Evolutionary conservation across 2,329 filamentous ascomycete genomes (phyloP), one percentile per base, ranked within the genome.

Genomic region (Sporothrix sp.): DNA sequence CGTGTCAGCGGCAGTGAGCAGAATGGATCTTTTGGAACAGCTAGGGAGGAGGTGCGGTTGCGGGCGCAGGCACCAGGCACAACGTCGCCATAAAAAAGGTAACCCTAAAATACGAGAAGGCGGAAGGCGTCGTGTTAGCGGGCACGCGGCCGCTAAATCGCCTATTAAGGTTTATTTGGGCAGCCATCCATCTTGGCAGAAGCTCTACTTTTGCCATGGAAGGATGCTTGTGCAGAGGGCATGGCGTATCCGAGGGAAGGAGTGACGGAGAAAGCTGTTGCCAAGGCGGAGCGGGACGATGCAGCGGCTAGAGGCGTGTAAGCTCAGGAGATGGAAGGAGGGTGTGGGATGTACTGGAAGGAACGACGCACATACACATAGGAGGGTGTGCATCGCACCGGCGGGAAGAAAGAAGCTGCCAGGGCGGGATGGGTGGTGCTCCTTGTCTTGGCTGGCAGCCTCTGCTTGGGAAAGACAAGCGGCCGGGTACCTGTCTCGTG

Each of bases 31-130:
- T 18, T n/a, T 35, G 38, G 38, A 44, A 43, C 48, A 39, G 48
- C 39, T 44, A 38, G n/a, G n/a, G n/a, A 50, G 32, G 28, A 49
- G 37, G 48, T 45, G n/a, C 32, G 8, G 39, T 27, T 27, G 48
- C 40, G 44, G 38, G 37, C 3, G 44, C 38, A 48, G 50, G 48
- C 44, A 37, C 32, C 48, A 50, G 38, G 39, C 30, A 44, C 48
- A 30, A 11, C 25, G 25, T 6, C 25, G 10, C 25, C 25, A 7
- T 23, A 49, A 18, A 28, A 30, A 11, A 4, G 11, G 10, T 7
- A 16, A n/a, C 6, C 3, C 8, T 10, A 14, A 16, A 21, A 25
- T 16, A 4, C 2, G 7, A 16, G 38, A 35, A 43, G 4, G 39
- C 33, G 20, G 11, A 18, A 36, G 13, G 38, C 38, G 14, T 28